Base-by-base conservation (phyloP, 2,329 filamentous ascomycete genomes). In the Botryotinia convoluta region DNA sequence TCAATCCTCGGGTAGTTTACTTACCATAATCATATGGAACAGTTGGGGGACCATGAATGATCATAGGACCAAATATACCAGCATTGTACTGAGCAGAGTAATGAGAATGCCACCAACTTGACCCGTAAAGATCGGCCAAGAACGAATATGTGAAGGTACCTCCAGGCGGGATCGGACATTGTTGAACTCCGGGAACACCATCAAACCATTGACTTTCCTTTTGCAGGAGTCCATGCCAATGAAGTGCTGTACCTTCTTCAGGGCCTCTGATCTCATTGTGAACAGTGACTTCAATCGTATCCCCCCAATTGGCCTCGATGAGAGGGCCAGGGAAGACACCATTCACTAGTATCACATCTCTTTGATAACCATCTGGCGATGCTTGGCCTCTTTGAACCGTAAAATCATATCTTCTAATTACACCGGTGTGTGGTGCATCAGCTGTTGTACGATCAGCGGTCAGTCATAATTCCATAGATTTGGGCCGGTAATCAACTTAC, bases 131-230 rank as follows among this genome's bases (percentile, higher is more conserved):
- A 67, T 72, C 70, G 29, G 70, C 70, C 51, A 67, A 39, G 73
- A 81, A 81, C 6, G 65, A 73, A 71, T 81, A 81, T 48, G 76
- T 78, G 64, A 80, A 80, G 18, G 59, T 75, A 37, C 74, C 73
- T 73, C 77, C 87, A 0, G 87, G 86, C 0, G 87, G 82, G 72
- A 93, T 89, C 3, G 91, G 90, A 76, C 91, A 94, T 80, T 93
- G 90, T 7, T 85, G 85, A 39, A 88, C 80, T 26, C 85, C 83
- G 48, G 82, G 82, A 0, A 83, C 83, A 26, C 85, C 85, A 75
- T 86, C 85, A 39, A 76, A 72, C 77, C 77, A 78, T 71, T 74
- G 78, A 14, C 75, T 77, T 2, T 32, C 73, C 65, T 77, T 80
- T 76, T 88, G 85, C 48, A 85, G 82, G 65, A 89, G 75, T 39